Evolutionary conservation across 2,329 filamentous ascomycete genomes (phyloP), one percentile per base, ranked within the genome.

Genomic region (Chaetomium globosum): DNA sequence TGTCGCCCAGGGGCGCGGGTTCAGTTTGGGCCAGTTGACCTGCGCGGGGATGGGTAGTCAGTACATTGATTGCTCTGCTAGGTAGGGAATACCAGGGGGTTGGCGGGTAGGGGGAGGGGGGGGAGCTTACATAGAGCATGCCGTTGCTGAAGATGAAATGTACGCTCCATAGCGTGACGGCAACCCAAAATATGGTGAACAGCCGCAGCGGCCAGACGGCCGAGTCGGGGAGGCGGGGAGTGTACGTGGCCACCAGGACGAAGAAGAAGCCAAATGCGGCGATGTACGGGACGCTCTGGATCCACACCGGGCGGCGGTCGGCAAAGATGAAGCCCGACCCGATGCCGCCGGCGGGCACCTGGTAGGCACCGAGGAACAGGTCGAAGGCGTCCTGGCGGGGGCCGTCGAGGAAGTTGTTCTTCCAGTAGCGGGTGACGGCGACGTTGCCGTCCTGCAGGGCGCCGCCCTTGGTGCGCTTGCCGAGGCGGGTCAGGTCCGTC

Each of bases 11-110:
- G 91, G 87, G 19, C 92, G 89, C 12, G 93, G 93, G 77, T 96
- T 96, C 56, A 99, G 86, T 75, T 96, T 97, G 10, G 95, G 95
- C 95, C 96, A 99, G 79, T 97, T 98, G 71, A 97, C 93, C 93
- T 97, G 59, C 3, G 13, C 31, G 28, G 63, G 33, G 63, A 62
- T 49, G 9, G 9, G 8, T 30, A 10, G 12, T 28, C 0, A 48
- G 21, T 26, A 26, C 26, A 26, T 26, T 26, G 26, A 26, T 26
- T 26, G 26, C 26, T 26, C 26, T 4, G 6, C 12, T 26, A 9
- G 2, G 51, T 28, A 8, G 21, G 30, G 16, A 7, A 43, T 31
- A 36, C 9, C 12, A 6, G 31, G 12, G 33, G 2, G 26, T 26
- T 26, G 26, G 26, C 7, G 33, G 33, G 12, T 12, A 6, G 16